phyloP scores from a whole-genome alignment of 495 filamentous ascomycete genomes.

The Parachaetomium inaequale region DNA sequence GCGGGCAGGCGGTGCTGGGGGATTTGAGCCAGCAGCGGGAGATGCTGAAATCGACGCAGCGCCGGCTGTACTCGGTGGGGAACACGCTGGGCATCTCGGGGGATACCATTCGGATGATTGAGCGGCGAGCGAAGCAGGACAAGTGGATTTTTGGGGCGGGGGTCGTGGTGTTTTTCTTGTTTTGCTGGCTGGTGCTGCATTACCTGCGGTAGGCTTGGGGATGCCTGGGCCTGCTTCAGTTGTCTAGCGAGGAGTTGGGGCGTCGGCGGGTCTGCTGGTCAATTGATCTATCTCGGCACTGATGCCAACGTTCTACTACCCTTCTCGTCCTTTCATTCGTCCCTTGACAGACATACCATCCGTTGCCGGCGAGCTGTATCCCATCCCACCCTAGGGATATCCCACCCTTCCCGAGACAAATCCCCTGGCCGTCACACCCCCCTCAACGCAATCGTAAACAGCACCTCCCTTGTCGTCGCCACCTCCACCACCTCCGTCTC shows the following conservation, averaged over 20 bases:
- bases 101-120: constrained; percentile 94
- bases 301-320: constrained; percentile 1
- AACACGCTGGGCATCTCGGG: constrained; percentile 92
- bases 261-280: not conserved
- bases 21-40: constrained; percentile 89
- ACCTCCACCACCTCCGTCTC: constrained; percentile 52
- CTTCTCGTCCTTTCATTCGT: not conserved
- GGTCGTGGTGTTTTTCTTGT: constrained; percentile 82
- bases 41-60: constrained; percentile 91
- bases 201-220: constrained; percentile 58
- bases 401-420: constrained; percentile 6
- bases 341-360: not conserved
- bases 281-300: not conserved
- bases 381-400: not conserved
- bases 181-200: constrained; percentile 86
- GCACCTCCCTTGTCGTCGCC: constrained; percentile 61
- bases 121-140: constrained; percentile 85
- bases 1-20: constrained; percentile 82
- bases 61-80: constrained; percentile 82
- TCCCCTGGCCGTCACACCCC: not conserved
- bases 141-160: constrained; percentile 97
- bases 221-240: not conserved
- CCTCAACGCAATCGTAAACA: constrained; percentile 81
- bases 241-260: constrained; percentile 29
- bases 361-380: not conserved